Evolutionary conservation across 202 grass and related monocot genomes (phyloP), one percentile per base, ranked within the genome.

Genomic region (Musa balbisiana): DNA sequence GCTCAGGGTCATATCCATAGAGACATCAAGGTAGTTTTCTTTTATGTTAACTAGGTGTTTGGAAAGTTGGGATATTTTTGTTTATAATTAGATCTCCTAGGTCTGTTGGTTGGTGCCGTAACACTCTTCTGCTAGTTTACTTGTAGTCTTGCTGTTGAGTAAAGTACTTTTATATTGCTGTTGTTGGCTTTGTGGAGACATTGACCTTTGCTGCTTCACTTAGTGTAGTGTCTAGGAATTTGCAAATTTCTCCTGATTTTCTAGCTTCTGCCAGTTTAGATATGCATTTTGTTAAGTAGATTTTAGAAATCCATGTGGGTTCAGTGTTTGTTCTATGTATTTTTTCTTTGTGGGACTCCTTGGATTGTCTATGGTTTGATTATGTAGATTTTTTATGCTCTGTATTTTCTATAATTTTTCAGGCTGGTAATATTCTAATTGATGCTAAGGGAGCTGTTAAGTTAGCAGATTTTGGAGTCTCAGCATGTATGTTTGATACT

Each of bases 401-500:
- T 54, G 69, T 50, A 74, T 80, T 76, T 80, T 78, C 85, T 85
- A 79, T 86, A 43, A 56, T 14, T 86, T 89, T 87, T 83, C 87
- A 99, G 95, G 95, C 95, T 75, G 95, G 95, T 70, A 99, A 99
- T 78, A 99, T 99, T 78, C 82, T 99, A 86, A 83, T 99, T 88
- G 91, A 95, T 93, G 78, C 67, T 73, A 90, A 90, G 86, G 95
- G 95, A 88, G 82, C 85, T 89, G 91, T 94, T 80, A 99, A 92
- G 81, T 83, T 99, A 81, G 95, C 56, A 77, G 95, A 99, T 60
- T 99, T 90, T 82, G 95, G 95, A 68, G 95, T 99, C 50, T 99
- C 95, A 51, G 89, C 91, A 27, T 94, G 89, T 82, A 92, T 99
- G 95, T 99, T 94, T 55, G 95, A 99, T 80, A 92, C 95, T 51